Evolutionary conservation across 805 yeast genomes (phyloP).

Genomic region (Wickerhamomyces bovis): DNA sequence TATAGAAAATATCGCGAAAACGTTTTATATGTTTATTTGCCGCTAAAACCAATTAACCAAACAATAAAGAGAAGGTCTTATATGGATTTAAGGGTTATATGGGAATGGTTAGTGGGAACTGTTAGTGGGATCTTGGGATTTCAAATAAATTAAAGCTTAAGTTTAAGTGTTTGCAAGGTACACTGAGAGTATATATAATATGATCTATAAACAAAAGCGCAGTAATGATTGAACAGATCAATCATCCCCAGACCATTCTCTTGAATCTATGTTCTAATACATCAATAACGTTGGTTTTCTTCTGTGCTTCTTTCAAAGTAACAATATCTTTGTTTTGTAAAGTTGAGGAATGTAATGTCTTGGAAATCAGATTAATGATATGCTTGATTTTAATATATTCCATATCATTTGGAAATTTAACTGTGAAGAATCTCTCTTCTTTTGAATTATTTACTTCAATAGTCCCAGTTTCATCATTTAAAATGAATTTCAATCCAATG

Average conservation of each 20-base stretch:
- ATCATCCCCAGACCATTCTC: constrained; percentile 33
- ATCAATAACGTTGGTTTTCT: constrained; percentile 28
- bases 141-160: too few relatives aligned
- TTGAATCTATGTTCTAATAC: constrained; percentile 31
- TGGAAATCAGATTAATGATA: constrained; percentile 19
- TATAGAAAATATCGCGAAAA: neutral
- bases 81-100: too few relatives aligned
- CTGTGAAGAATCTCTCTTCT: constrained; percentile 7
- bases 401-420: constrained; percentile 22
- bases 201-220: too few relatives aligned
- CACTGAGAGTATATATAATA: too few relatives aligned
- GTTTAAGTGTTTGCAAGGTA: too few relatives aligned
- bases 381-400: constrained; percentile 20
- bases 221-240: too few relatives aligned
- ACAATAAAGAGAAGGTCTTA: neutral
- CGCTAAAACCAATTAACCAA: too few relatives aligned
- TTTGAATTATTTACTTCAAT: neutral
- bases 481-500: constrained; percentile 24
- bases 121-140: too few relatives aligned
- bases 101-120: too few relatives aligned
- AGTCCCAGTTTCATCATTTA: constrained; percentile 1
- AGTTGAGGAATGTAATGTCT: constrained; percentile 19
- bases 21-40: neutral
- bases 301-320: constrained; percentile 30
- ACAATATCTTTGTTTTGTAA: constrained; percentile 28